These are phyloP conservation scores for Komagataella phaffii DNA, from an alignment of 805 yeast genomes.

Conservation along the genomic window DNA sequence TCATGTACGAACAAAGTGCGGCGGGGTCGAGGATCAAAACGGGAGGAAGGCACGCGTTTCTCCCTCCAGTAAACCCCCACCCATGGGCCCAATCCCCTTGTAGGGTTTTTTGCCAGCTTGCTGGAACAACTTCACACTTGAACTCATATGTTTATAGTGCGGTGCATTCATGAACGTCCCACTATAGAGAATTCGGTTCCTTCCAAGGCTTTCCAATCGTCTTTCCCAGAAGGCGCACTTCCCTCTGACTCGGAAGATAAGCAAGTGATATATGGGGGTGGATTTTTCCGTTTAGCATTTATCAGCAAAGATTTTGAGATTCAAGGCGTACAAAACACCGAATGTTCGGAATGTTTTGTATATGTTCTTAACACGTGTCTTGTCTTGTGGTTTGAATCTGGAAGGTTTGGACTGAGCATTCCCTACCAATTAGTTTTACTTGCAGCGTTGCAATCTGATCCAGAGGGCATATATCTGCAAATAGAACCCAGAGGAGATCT, in stretches of 20 bases:
- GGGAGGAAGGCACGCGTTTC: not conserved
- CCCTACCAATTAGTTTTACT: conserved; percentile 6
- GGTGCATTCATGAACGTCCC: not conserved
- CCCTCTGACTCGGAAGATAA: not conserved
- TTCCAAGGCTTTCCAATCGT: not conserved
- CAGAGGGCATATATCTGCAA: conserved; percentile 5
- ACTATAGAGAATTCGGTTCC: not conserved
- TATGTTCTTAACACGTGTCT: conserved; percentile 6
- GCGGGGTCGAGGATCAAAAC: not conserved
- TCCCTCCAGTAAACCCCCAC: too few species aligned
- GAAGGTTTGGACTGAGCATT: conserved; percentile 4
- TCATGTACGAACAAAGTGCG: not conserved
- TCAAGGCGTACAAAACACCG: not conserved
- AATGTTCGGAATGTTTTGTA: not conserved
- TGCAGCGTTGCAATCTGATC: conserved; percentile 5
- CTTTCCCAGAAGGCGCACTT: not conserved
- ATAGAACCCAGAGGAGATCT: conserved; percentile 2
- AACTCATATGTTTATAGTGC: not conserved
- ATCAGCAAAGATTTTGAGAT: not conserved
- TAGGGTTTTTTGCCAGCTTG: not conserved
- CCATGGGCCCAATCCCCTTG: not conserved
- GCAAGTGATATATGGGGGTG: conserved; percentile 4
- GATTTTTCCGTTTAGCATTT: not conserved
- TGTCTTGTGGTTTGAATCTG: conserved; percentile 5
- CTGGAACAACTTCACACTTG: not conserved